Evolutionary conservation across 179 eudicot species (phyloP), one percentile per base, ranked within the genome.

Genomic region (Monotropa hypopitys): DNA sequence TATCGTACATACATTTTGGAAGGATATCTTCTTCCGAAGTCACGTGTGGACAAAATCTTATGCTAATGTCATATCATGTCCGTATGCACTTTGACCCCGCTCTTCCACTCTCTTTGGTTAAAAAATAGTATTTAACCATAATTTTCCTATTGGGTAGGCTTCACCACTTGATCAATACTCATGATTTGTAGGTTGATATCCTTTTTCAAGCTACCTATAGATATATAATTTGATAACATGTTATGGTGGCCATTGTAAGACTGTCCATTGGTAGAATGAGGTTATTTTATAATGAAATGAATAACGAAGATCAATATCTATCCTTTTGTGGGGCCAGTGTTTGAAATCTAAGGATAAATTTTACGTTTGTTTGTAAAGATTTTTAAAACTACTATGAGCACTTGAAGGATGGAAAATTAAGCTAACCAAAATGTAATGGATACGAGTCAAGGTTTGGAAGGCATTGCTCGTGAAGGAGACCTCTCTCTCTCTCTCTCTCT

Each of bases 291-390:
- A 66, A 66, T 66, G 2, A 40, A 67, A 21, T 9, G 71, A 38
- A 67, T 28, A 38, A 40, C 3, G 71, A 38, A 38, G 47, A 67
- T 67, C 46, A n/a, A 67, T 67, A 21, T 40, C 49, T 67, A 67
- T 40, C 46, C 13, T 38, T 67, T 40, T 33, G 5, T 61, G 33
- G 42, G 72, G 50, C 32, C 26, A 42, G 18, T 43, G 42, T 30
- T 68, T 68, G 72, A 20, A 38, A 68, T 40, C 50, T 68, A 68
- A 68, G 72, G 51, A 68, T 68, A 30, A 69, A 23, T 42, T 21
- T 5, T 30, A 7, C 21, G 26, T 70, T 70, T 70, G 30, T 46
- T 13, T 0, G 51, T 69, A 47, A 30, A 26, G 8, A 10, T 16
- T 7, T 45, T 13, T 21, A 45, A n/a, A 12, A 45, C 30, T 67